Base-by-base conservation (phyloP, 2,329 filamentous ascomycete species). In the Diaporthe helianthi region DNA sequence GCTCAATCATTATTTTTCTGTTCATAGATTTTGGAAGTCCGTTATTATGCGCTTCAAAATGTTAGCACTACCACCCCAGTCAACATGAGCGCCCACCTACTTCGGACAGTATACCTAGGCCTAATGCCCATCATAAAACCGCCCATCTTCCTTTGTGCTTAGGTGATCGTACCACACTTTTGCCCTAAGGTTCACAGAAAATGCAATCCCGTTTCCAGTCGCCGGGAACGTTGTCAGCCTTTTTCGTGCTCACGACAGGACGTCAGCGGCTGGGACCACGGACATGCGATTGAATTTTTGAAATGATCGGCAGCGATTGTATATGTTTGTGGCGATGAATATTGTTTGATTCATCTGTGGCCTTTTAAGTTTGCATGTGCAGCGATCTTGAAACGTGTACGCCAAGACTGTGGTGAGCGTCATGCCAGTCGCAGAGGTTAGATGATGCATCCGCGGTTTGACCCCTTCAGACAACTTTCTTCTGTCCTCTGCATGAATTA, bases 381-480 rank as follows among this genome's bases (percentile, higher is more conserved):
- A 36, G 53, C 33, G n/a, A 55, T 55, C 33, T 55, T 38, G 53
- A 55, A 55, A 55, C 53, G n/a, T 55, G 31, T 19, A 24, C n/a
- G 53, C 53, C 33, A 55, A 55, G 53, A 55, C 53, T 15, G 29
- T 31, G n/a, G 24, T 22, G 12, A 36, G 31, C 8, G 33, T 12
- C 3, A 38, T 17, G 31, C 31, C 13, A 38, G 31, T 24, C 19
- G 31, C 52, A 36, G 31, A 54, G n/a, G 52, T n/a, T 15, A 10
- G n/a, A 38, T 8, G n/a, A n/a, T 38, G 33, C 53, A 7, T 38
- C 12, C 36, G 31, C n/a, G 24, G 12, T 55, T 17, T 38, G 31
- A 55, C 52, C 38, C 31, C 53, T 55, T 55, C 53, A 38, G 31
- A 55, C 53, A 55, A 55, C 53, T 55, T 6, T 55, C 53, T 26